Conservation (phyloP, 129 eudicot genomes). For the Pseudognaphalium luteoalbum region DNA sequence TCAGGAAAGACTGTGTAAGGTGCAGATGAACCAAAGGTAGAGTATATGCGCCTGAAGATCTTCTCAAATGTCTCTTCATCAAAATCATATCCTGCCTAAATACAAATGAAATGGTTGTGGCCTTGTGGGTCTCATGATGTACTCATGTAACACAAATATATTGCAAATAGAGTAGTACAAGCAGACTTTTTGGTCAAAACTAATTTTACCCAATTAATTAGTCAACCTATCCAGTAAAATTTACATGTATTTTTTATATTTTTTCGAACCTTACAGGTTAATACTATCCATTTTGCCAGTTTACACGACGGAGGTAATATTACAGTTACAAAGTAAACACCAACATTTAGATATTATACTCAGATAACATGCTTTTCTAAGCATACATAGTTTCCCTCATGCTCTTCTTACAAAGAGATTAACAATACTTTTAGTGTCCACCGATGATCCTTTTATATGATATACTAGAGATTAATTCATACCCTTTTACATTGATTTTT, state of each 20-base stretch:
- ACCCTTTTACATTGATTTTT: neutral
- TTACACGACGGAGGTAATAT: neutral
- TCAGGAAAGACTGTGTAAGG: slow-evolving; percentile 84
- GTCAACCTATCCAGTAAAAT: neutral
- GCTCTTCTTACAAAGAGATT: too few species aligned
- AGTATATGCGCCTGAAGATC: slow-evolving; percentile 81
- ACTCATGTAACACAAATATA: slow-evolving; percentile 15
- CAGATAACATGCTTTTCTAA: neutral
- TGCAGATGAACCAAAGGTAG: slow-evolving; percentile 92
- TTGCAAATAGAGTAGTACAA: neutral
- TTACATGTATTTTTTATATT: too few species aligned
- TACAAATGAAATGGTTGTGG: slow-evolving; percentile 18
- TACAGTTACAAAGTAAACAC: neutral
- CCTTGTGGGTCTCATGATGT: slow-evolving; percentile 8
- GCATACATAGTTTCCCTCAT: neutral
- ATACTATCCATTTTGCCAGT: neutral
- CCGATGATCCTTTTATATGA: neutral
- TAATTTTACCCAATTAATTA: neutral
- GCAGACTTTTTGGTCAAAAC: neutral
- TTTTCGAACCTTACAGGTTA: neutral
- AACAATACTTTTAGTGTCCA: neutral
- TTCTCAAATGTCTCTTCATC: slow-evolving; percentile 97
- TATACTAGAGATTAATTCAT: neutral
- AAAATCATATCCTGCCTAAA: slow-evolving; percentile 93
- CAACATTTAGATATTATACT: neutral